Conservation (phyloP, 1,284 basidiomycete genomes). For the Microbotryum violaceum region DNA sequence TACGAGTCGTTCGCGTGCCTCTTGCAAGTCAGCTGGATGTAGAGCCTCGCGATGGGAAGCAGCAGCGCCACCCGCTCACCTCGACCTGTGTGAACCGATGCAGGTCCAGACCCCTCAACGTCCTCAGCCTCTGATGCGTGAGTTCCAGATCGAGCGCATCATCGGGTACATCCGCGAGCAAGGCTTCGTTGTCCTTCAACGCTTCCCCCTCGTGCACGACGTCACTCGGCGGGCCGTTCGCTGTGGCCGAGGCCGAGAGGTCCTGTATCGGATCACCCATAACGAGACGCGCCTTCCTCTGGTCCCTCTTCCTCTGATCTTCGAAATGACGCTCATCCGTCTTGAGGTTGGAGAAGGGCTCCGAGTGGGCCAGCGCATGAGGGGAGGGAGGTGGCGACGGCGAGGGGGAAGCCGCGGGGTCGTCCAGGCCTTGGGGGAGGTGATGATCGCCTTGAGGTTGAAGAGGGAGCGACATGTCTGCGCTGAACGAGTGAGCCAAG, state of each 20-base stretch:
- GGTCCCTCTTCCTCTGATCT: conserved; percentile 28
- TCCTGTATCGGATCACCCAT: conserved; percentile 24
- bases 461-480: not conserved
- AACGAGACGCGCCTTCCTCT: conserved; percentile 25
- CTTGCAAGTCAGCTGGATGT: conserved; percentile 41
- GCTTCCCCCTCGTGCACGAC: conserved; percentile 17
- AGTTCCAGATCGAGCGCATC: conserved; percentile 79
- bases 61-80: conserved; percentile 13
- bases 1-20: conserved; percentile 44
- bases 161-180: conserved; percentile 51
- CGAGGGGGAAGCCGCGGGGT: not conserved
- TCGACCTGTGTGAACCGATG: conserved; percentile 31
- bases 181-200: conserved; percentile 26
- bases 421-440: not conserved
- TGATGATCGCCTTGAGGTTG: not conserved
- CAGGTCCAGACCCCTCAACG: conserved; percentile 30
- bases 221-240: not conserved
- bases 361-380: not conserved
- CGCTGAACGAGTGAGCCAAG: too few relatives aligned
- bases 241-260: not conserved
- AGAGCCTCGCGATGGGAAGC: too few relatives aligned
- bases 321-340: conserved; percentile 34
- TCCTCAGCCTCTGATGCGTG: conserved; percentile 65
- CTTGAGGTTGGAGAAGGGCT: conserved; percentile 12
- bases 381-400: conserved; percentile 1